A percentile compares a stretch with the other conserved stretches of the same genome.
These are phyloP conservation scores for Brettanomyces naardenensis DNA, from an alignment of 805 yeast species.

Conservation along the genomic window DNA sequence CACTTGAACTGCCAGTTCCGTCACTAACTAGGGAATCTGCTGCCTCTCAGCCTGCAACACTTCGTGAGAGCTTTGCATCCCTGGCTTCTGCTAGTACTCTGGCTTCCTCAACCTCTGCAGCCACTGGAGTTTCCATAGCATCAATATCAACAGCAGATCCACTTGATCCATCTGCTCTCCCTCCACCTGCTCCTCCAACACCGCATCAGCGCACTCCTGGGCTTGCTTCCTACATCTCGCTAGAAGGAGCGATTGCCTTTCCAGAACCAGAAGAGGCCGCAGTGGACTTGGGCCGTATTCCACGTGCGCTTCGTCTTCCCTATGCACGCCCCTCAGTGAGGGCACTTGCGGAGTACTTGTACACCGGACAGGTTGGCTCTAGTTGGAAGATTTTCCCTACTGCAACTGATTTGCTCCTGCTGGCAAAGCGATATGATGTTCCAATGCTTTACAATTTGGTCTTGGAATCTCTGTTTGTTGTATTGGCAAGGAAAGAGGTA, in stretches of 20 bases:
- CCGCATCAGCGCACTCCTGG: neutral
- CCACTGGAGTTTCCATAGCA: neutral
- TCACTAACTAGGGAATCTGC: too few relatives aligned
- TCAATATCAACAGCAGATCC: neutral
- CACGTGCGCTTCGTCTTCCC: conserved; percentile 64
- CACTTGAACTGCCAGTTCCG: too few relatives aligned
- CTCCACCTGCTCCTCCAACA: too few relatives aligned
- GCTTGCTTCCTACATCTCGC: neutral
- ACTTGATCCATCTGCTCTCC: too few relatives aligned
- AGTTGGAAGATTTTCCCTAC: conserved; percentile 69
- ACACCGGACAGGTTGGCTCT: conserved; percentile 73
- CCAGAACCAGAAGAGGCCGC: neutral
- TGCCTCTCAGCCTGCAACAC: too few relatives aligned
- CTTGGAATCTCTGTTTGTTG: conserved; percentile 59
- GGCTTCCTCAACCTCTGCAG: neutral
- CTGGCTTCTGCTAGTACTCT: neutral
- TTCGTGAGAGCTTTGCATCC: too few relatives aligned
- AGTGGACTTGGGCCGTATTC: conserved; percentile 25
- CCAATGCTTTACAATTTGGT: conserved; percentile 66
- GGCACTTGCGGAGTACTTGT: conserved; percentile 65
- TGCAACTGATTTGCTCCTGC: conserved; percentile 51
- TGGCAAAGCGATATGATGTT: conserved; percentile 59
- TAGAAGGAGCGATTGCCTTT: neutral
- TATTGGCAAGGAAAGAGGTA: conserved; percentile 61
- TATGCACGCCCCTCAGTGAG: conserved; percentile 51